Evolutionary conservation across 2,329 filamentous ascomycete species (phyloP), one percentile per base, ranked within the genome.

Genomic region (Chaetomium olivaceum): DNA sequence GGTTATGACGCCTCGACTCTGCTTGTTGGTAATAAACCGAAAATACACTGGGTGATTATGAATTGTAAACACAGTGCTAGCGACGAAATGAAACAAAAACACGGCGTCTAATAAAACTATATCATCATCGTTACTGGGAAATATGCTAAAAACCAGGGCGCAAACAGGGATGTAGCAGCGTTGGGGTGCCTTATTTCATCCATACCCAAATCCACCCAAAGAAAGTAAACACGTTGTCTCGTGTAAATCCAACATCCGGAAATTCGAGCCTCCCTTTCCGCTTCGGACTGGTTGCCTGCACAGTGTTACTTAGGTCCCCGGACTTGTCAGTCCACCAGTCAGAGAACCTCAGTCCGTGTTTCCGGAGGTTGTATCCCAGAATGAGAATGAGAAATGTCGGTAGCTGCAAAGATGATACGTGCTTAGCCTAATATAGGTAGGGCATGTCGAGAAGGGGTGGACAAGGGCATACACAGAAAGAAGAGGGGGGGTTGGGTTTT

Each of bases 161-260:
- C 2, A 19, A n/a, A 7, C 16, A 43, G 39, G 16, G n/a, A 7
- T 2, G 16, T 43, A 14, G 39, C 16, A 19, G 16, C 16, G 2
- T 7, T 16, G 1, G 1, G 16, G 7, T 14, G 16, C 16, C 16
- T 19, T 64, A 79, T 59, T 77, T 79, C 66, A 75, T 71, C 77
- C 77, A 79, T 29, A 76, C 76, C 77, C 75, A 78, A 48, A 79
- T 46, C 77, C 77, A 79, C 12, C 69, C 59, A 5, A 74, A 36
- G 57, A 79, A 75, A 1, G 70, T 71, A 16, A 52, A 36, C 39
- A 68, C 46, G 64, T 78, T 79, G 11, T 74, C 71, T 61, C 68
- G 73, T 19, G 75, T 77, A 27, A 77, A 70, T 1, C 74, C 74
- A 39, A 73, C 69, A 23, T 78, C 77, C 8, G 75, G 74, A 50